Evolutionary conservation across 2,329 filamentous ascomycete genomes (phyloP), one percentile per base, ranked within the genome.

Genomic region (Xylariaceae sp.): DNA sequence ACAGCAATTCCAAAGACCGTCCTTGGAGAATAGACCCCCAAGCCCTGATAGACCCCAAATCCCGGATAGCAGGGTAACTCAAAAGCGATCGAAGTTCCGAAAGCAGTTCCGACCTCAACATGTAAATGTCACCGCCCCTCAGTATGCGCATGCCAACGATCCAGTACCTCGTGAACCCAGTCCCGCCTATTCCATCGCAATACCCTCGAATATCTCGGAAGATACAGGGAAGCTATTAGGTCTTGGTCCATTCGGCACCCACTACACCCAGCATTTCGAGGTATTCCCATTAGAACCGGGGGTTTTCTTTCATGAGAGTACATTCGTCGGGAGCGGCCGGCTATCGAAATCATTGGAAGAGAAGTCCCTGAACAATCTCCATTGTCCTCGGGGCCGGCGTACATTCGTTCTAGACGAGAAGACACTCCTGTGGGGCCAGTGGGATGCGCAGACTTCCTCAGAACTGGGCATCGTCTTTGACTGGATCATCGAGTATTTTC

Each of bases 221-320:
- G 59, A 61, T n/a, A 56, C 59, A 4, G 64, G 67, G 43, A 82
- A 78, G 58, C 66, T 88, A n/a, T 62, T 68, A 10, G 83, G 84
- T 1, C 71, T 89, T 7, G 83, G 81, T 0, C 82, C 83, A 0
- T 86, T 84, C 66, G 85, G 85, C 1, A 84, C 82, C 1, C 76
- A 79, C 20, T 88, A 88, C 66, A 82, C 84, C 0, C 78, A 81
- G 32, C 80, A 88, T 64, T 89, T 89, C 59, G 84, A 87, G 44
- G 70, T 84, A 3, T 85, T 86, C 50, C 84, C 85, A 18, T 71
- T 88, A 26, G 79, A 81, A 40, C 64, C 70, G 6, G 80, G 79
- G 2, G 77, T 82, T 0, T 87, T 79, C 68, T 88, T 88, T 50
- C 84, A 87, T 52, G 77, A 81, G 57, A 80, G 75, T 50, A 88